phyloP scores from a whole-genome alignment of 495 filamentous ascomycete genomes.

The Aspergillus diversus region DNA sequence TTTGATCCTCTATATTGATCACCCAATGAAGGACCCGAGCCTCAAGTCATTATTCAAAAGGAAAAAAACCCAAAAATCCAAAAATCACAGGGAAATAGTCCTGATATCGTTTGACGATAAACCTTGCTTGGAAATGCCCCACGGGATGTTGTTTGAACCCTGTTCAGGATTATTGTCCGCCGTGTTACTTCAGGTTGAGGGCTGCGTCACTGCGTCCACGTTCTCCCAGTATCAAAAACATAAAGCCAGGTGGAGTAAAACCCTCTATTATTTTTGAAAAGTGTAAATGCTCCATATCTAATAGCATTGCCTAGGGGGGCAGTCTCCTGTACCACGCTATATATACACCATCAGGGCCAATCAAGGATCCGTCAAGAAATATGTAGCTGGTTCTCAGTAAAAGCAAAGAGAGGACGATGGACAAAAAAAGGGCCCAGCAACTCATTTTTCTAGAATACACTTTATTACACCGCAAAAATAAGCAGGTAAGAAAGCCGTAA shows the following conservation, averaged over 20 bases:
- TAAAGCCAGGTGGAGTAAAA: not conserved
- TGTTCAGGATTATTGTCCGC: not conserved
- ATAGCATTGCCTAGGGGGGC: not conserved
- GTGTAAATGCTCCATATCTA: not conserved
- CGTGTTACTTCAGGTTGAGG: conserved; percentile 1
- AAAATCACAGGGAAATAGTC: not conserved
- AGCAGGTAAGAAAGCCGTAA: conserved; percentile 7
- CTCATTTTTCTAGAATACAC: conserved; percentile 10
- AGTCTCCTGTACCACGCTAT: conserved; percentile 7
- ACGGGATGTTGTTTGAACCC: conserved; percentile 8
- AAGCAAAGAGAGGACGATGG: conserved; percentile 3
- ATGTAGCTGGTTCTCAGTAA: not conserved
- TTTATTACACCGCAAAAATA: conserved; percentile 9
- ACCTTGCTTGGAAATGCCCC: not conserved
- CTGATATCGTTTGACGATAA: not conserved
- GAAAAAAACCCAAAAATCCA: not conserved
- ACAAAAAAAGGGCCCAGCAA: no score
- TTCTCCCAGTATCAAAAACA: not conserved
- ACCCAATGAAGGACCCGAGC: no score
- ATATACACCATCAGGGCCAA: not conserved
- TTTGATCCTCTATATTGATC: no score
- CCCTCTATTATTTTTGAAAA: not conserved
- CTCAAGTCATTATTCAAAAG: not conserved
- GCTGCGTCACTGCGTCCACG: conserved; percentile 8
- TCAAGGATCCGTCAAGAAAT: conserved; percentile 11